These are phyloP conservation scores for Aspergillus uvarum DNA, from an alignment of 2,329 filamentous ascomycete genomes.

Conservation along the genomic window DNA sequence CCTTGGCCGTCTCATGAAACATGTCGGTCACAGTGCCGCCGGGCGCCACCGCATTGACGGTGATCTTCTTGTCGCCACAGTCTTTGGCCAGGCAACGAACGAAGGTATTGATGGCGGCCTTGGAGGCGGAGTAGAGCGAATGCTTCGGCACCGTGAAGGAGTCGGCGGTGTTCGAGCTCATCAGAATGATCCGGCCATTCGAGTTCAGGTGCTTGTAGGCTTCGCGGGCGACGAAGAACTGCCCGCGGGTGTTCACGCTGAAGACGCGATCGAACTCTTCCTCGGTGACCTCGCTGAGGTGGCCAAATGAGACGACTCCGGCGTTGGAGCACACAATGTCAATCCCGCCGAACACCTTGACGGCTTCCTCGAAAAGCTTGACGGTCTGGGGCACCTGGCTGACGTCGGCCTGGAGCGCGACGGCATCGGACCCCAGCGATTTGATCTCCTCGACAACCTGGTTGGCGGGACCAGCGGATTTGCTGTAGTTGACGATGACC, in stretches of 20 bases:
- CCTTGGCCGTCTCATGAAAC: slow-evolving; percentile 49
- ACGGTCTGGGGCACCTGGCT: slow-evolving; percentile 63
- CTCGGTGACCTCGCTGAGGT: slow-evolving; percentile 30
- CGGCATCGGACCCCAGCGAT: slow-evolving; percentile 61
- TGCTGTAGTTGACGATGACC: slow-evolving; percentile 50
- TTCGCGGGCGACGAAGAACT: slow-evolving; percentile 64
- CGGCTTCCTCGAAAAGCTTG: slow-evolving; percentile 62
- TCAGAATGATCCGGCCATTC: slow-evolving; percentile 72
- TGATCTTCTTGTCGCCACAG: slow-evolving; percentile 66
- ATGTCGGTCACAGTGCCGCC: slow-evolving; percentile 69
- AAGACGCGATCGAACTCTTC: slow-evolving; percentile 54
- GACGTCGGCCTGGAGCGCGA: slow-evolving; percentile 68
- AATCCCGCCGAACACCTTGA: slow-evolving; percentile 64
- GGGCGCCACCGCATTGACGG: slow-evolving; percentile 66
- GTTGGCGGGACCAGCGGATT: slow-evolving; percentile 63
- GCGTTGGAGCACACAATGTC: slow-evolving; percentile 59
- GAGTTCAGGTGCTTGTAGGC: slow-evolving; percentile 69
- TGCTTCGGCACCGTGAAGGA: slow-evolving; percentile 69
- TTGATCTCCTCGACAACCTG: slow-evolving; percentile 67
- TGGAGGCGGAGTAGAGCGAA: slow-evolving; percentile 71
- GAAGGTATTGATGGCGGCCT: slow-evolving; percentile 75
- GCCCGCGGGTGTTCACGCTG: slow-evolving; percentile 61
- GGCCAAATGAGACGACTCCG: slow-evolving; percentile 41
- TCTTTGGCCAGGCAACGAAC: slow-evolving; percentile 72
- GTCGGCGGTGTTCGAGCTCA: slow-evolving; percentile 65